Evolutionary conservation across 148 eudicot species (phyloP).

Genomic region (Heliamphora exappendiculata): DNA sequence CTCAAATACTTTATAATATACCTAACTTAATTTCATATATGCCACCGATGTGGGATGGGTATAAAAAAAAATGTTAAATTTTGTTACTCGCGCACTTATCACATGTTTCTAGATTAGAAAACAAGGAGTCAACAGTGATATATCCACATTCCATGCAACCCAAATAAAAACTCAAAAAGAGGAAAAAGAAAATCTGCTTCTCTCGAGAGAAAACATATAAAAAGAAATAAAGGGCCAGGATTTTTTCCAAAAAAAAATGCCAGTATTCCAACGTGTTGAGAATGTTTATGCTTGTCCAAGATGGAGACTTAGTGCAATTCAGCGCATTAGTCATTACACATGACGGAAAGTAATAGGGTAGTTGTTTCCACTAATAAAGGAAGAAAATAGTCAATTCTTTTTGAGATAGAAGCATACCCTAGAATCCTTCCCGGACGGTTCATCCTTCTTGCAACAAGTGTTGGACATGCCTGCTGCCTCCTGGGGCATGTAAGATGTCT

Average conservation of each 20-base stretch:
- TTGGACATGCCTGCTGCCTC: not conserved
- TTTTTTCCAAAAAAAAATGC: no score
- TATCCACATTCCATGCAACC: not conserved
- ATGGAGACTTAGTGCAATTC: not conserved
- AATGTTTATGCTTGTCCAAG: not conserved
- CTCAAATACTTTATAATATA: no score
- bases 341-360: not conserved
- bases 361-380: not conserved
- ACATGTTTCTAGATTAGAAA: not conserved
- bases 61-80: no score
- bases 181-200: no score
- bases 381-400: not conserved
- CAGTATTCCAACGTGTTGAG: not conserved
- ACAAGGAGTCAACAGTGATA: not conserved
- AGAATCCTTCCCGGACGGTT: constrained; percentile 30
- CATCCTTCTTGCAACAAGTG: constrained; percentile 25
- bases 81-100: not conserved
- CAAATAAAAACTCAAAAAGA: no score
- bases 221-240: no score
- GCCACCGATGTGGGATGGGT: no score
- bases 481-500: constrained; percentile 23
- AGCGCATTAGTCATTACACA: not conserved
- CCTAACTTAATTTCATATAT: no score
- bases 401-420: constrained; percentile 27
- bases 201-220: no score